Base-by-base conservation (phyloP, 2,329 filamentous ascomycete species). In the Botryosphaeria agaves region DNA sequence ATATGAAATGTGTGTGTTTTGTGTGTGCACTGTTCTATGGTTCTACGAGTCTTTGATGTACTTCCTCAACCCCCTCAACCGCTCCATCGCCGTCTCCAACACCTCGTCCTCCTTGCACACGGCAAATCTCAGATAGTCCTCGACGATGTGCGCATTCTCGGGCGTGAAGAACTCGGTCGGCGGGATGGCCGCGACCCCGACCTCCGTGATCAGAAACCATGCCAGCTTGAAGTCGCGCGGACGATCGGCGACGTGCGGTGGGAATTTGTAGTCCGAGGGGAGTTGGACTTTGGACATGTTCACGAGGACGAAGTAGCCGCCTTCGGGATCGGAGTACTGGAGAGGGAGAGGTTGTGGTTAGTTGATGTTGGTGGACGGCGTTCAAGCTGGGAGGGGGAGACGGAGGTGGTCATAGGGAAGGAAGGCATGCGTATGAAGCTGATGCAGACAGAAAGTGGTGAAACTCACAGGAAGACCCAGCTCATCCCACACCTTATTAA, bases 101-200 rank as follows among this genome's bases (percentile, higher is more conserved):
- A 95, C 72, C 26, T 81, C 71, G 47, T 98, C 84, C 19, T 87
- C 72, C 64, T 98, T 98, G 62, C 89, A 98, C 2, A 98, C 84
- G 0, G 89, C 89, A 50, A 95, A 95, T 15, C 89, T 68, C 46
- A 98, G 66, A 59, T 91, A 98, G 45, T 95, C 78, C 61, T 94
- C 81, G 0, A 81, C 89, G 42, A 94, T 72, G 44, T 80, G 72
- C 17, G 79, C 72, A 47, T 93, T 93, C 26, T 55, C 59, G 12
- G 82, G 75, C 0, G 87, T 94, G 52, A 94, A 95, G 55, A 98
- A 98, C 55, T 98, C 89, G 0, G 85, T 93, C 0, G 89, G 89
- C 12, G 89, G 89, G 38, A 98, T 94, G 6, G 87, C 85, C 3
- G 89, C 89, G 17, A 98, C 83, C 7, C 89, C 89, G 14, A 98